Evolutionary conservation across 352 stramenopile species (phyloP).

Genomic region (Phytophthora cactorum): DNA sequence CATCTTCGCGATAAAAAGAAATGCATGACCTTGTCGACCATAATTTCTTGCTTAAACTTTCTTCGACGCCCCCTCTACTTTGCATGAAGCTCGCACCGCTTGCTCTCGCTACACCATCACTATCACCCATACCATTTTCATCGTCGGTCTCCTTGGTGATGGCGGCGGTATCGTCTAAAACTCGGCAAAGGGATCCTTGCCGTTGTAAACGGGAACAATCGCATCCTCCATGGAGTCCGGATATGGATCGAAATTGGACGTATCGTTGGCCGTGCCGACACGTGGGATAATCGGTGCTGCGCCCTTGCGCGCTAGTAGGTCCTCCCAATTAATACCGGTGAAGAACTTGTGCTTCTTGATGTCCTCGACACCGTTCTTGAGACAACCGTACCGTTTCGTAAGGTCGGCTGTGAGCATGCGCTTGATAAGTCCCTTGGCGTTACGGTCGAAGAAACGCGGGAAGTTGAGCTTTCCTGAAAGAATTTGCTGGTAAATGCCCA

Average conservation of each 20-base stretch:
- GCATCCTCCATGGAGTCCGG: conserved; percentile 93
- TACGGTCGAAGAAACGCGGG: conserved; percentile 94
- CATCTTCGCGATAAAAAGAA: conserved; percentile 43
- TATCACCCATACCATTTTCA: conserved; percentile 15
- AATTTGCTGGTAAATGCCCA: conserved; percentile 97
- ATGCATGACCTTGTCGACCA: conserved; percentile 36
- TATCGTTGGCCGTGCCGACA: conserved; percentile 92
- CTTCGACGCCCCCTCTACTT: conserved; percentile 13
- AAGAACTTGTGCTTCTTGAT: conserved; percentile 99
- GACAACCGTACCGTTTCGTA: conserved; percentile 97
- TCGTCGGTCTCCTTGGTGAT: conserved; percentile 14
- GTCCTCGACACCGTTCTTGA: conserved; percentile 95
- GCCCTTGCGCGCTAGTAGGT: conserved; percentile 89
- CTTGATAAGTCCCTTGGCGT: conserved; percentile 97
- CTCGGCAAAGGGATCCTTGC: conserved; percentile 92
- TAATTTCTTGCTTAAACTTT: conserved; percentile 38
- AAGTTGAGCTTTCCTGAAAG: conserved; percentile 95
- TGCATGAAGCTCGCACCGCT: conserved; percentile 14
- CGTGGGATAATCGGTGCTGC: conserved; percentile 94
- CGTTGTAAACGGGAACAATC: conserved; percentile 92
- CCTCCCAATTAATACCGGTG: conserved; percentile 90
- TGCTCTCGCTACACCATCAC: conserved; percentile 6
- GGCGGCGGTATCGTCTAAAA: conserved; percentile 75
- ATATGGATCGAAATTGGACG: conserved; percentile 98
- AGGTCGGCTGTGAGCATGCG: conserved; percentile 95